phyloP scores from a whole-genome alignment of 2,329 filamentous ascomycete species.

The Pyrenochaeta sp. region DNA sequence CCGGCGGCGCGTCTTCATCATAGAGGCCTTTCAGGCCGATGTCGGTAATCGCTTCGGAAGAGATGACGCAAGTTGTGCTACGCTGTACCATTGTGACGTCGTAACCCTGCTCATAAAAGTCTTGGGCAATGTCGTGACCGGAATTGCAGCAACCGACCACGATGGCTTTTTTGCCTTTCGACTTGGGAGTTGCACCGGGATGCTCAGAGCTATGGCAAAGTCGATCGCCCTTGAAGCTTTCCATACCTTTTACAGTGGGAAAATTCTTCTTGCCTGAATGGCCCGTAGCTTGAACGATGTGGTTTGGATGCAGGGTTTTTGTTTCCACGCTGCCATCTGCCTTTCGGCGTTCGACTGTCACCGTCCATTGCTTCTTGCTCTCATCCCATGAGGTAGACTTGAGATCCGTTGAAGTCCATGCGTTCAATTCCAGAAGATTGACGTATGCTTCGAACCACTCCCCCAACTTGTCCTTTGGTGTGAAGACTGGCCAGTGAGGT shows the following conservation, averaged over 20 bases:
- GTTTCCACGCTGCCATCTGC: conserved; percentile 29
- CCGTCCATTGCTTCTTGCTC: conserved; percentile 47
- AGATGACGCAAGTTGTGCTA: conserved; percentile 50
- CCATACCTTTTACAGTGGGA: conserved; percentile 39
- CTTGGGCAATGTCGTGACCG: conserved; percentile 59
- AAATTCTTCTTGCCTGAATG: conserved; percentile 45
- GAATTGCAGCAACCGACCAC: conserved; percentile 60
- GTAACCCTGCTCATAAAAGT: conserved; percentile 55
- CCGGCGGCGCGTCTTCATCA: conserved; percentile 36
- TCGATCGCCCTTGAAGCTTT: conserved; percentile 49
- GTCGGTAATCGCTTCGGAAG: conserved; percentile 33
- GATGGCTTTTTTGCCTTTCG: conserved; percentile 53
- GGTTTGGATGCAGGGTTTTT: conserved; percentile 36
- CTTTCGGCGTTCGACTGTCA: conserved; percentile 39
- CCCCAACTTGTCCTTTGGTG: conserved; percentile 47
- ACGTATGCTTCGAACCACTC: conserved; percentile 51
- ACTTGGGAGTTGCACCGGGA: conserved; percentile 40
- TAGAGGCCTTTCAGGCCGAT: conserved; percentile 42
- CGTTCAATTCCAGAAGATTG: conserved; percentile 49
- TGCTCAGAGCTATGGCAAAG: conserved; percentile 45
- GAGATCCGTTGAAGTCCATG: conserved; percentile 50
- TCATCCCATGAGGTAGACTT: conserved; percentile 52
- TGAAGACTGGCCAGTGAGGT: conserved; percentile 43
- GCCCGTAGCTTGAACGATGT: conserved; percentile 42
- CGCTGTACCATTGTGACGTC: conserved; percentile 60